phyloP scores from a whole-genome alignment of 1,284 basidiomycete genomes.

The Lignosus rhinocerotis region DNA sequence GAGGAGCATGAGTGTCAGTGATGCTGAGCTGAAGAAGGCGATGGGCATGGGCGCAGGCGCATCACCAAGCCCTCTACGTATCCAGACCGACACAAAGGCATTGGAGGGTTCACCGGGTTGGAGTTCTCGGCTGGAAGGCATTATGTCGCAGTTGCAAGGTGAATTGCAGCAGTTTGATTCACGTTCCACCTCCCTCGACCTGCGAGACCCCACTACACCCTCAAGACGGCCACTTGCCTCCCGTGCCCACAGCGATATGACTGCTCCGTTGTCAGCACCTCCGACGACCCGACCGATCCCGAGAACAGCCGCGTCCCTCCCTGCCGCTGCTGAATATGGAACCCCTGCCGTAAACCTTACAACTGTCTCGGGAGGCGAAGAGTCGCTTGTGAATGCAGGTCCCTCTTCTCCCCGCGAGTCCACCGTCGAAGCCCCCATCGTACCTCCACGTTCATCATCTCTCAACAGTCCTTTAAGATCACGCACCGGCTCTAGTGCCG shows the following conservation, averaged over 20 bases:
- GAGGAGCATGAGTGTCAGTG: constrained; percentile 75
- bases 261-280: constrained; percentile 15
- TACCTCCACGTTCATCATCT: constrained; percentile 60
- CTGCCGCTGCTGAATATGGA: constrained; percentile 14
- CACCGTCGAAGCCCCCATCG: constrained; percentile 38
- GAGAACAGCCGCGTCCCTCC: constrained; percentile 26
- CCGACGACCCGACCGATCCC: constrained; percentile 23
- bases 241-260: constrained; percentile 32
- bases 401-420: constrained; percentile 19
- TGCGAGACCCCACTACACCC: constrained; percentile 63
- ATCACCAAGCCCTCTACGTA: constrained; percentile 36
- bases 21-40: constrained; percentile 58
- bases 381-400: constrained; percentile 22
- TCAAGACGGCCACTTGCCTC: constrained; percentile 40
- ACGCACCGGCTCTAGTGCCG: constrained; percentile 38
- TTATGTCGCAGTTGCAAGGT: constrained; percentile 70
- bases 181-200: constrained; percentile 53
- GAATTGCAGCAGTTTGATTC: constrained; percentile 66
- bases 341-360: constrained; percentile 32
- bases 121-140: constrained; percentile 57
- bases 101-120: constrained; percentile 36
- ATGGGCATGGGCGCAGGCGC: constrained; percentile 37
- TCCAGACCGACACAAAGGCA: constrained; percentile 31
- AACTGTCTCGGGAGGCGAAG: constrained; percentile 24
- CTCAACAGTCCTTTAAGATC: constrained; percentile 44